These are phyloP conservation scores for Platanthera guangdongensis DNA, from an alignment of 106 monocot species.

Conservation along the genomic window DNA sequence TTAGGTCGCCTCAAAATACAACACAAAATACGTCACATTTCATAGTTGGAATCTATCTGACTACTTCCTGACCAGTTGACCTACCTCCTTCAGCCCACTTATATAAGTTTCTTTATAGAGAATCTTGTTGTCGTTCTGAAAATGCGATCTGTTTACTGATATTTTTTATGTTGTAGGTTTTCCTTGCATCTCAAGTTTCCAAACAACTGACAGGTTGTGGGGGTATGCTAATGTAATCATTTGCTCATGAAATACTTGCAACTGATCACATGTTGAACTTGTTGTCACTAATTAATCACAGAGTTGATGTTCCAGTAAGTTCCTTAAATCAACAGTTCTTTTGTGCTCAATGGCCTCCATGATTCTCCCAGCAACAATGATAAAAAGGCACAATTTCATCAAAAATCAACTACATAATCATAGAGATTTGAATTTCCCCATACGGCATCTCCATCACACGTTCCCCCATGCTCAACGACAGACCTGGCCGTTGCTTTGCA, in stretches of 20 bases:
- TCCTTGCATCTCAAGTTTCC: not conserved
- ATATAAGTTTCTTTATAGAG: no score
- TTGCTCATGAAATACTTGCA: not conserved
- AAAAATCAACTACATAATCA: constrained; percentile 3
- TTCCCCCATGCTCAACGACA: constrained; percentile 2
- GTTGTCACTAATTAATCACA: not conserved
- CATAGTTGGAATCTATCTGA: no score
- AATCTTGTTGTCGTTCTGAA: no score
- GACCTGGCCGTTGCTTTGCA: constrained; percentile 29
- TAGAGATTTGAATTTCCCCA: constrained; percentile 9
- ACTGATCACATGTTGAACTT: not conserved
- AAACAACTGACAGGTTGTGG: not conserved
- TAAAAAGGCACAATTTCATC: constrained; percentile 10
- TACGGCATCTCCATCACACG: not conserved
- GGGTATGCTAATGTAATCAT: not conserved
- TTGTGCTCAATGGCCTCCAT: not conserved
- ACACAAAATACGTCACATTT: no score
- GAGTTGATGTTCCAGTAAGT: not conserved
- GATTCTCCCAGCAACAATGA: not conserved
- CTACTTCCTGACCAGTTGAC: no score
- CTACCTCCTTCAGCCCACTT: no score
- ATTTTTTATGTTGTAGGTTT: not conserved
- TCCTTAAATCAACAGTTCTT: not conserved
- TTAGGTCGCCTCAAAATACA: no score
- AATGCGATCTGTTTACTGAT: no score